These are phyloP conservation scores for Heterobasidion occidentale DNA, from an alignment of 1,284 basidiomycete genomes.

Conservation along the genomic window DNA sequence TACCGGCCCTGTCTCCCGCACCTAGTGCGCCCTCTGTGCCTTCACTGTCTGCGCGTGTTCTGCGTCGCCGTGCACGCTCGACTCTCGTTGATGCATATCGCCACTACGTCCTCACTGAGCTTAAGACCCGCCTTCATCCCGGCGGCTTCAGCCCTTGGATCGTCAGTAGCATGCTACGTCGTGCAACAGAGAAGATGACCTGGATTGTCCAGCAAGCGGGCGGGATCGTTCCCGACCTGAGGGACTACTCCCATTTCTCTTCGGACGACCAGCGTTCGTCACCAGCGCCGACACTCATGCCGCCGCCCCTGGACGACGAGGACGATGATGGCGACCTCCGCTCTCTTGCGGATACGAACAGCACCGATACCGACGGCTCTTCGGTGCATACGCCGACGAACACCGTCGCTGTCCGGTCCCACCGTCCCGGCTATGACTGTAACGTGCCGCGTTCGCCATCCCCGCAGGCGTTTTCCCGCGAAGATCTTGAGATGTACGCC, in stretches of 20 bases:
- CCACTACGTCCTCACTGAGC: constrained; percentile 47
- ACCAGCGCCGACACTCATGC: constrained; percentile 8
- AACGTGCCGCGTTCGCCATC: neutral
- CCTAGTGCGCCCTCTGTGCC: constrained; percentile 14
- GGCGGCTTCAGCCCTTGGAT: constrained; percentile 46
- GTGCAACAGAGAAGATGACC: constrained; percentile 38
- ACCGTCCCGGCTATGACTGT: constrained; percentile 8
- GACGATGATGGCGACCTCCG: constrained; percentile 20
- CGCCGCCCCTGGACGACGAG: constrained; percentile 20
- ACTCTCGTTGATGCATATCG: constrained; percentile 71
- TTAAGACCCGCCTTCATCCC: constrained; percentile 26
- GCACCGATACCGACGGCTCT: constrained; percentile 46
- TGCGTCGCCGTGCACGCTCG: constrained; percentile 67
- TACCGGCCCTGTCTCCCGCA: constrained; percentile 9
- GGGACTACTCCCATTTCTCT: constrained; percentile 4
- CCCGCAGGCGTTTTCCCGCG: constrained; percentile 13
- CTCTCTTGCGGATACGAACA: constrained; percentile 18
- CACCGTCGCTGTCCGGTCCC: constrained; percentile 12
- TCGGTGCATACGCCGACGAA: constrained; percentile 45
- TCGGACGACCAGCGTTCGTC: constrained; percentile 1
- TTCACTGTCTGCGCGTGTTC: constrained; percentile 7
- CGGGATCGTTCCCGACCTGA: constrained; percentile 20
- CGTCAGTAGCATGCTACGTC: constrained; percentile 43
- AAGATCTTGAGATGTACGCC: constrained; percentile 26
- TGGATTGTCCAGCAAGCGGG: constrained; percentile 34